Conservation (phyloP, 108 stramenopile genomes). For the Fragilaria crotonensis region DNA sequence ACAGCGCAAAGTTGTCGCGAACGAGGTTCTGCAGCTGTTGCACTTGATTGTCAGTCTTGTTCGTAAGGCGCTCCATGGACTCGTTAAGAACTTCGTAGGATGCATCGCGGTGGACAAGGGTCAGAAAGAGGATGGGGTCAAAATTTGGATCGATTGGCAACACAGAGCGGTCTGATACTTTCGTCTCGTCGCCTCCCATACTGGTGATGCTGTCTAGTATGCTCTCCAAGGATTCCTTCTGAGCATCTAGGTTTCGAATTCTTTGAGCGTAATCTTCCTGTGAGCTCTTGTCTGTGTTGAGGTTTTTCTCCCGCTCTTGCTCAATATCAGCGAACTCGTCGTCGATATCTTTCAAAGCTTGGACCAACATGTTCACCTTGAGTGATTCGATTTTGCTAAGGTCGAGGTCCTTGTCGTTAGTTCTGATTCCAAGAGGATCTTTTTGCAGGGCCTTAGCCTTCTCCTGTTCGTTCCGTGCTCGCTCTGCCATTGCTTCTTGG, state of each 20-base stretch:
- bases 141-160: constrained; percentile 72
- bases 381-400: constrained; percentile 44
- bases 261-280: constrained; percentile 38
- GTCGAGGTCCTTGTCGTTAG: constrained; percentile 53
- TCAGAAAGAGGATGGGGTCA: constrained; percentile 83
- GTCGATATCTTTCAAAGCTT: constrained; percentile 51
- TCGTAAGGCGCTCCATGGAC: constrained; percentile 62
- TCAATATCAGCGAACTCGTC: constrained; percentile 22
- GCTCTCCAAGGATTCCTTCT: constrained; percentile 60
- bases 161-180: constrained; percentile 30
- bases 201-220: constrained; percentile 61
- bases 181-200: too few species aligned
- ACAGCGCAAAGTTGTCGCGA: constrained; percentile 81
- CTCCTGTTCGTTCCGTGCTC: constrained; percentile 60
- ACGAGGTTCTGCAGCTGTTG: constrained; percentile 77
- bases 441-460: constrained; percentile 49
- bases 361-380: constrained; percentile 47
- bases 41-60: constrained; percentile 76
- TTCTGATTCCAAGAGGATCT: constrained; percentile 66
- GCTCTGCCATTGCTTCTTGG: constrained; percentile 51
- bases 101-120: constrained; percentile 70
- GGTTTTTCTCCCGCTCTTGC: constrained; percentile 24
- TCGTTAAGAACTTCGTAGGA: constrained; percentile 64
- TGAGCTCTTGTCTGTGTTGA: constrained; percentile 5
- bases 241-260: constrained; percentile 44